Evolutionary conservation across 768 basidiomycete species (phyloP), one percentile per base, ranked within the genome.

Genomic region (Auriscalpium vulgare): DNA sequence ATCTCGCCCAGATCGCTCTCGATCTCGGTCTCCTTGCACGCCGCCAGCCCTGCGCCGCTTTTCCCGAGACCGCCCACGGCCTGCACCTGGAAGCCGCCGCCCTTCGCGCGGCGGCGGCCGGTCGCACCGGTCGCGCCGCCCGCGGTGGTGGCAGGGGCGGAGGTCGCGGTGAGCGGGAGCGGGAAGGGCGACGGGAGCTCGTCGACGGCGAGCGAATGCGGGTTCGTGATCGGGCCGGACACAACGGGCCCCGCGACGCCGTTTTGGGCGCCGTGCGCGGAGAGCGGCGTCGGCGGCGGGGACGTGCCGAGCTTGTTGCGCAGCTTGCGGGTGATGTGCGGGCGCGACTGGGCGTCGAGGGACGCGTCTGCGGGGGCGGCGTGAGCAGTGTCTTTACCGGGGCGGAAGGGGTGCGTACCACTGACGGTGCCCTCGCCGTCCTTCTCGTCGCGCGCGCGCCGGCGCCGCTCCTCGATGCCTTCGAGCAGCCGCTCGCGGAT

Each of bases 151-250:
- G 66, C 72, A 2, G 72, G 73, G 43, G 74, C 67, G n/a, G 75
- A 72, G 14, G 76, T 78, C 4, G 80, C 75, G 7, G 83, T 86
- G 10, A 91, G 79, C 1, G 87, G 79, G 10, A 89, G 75, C 0
- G 89, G 87, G 75, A 90, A 91, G 10, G 87, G 88, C 0, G 91
- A 92, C 3, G 90, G 88, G 38, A 93, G 79, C 65, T 92, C 91
- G 61, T 93, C 91, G 43, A 91, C 85, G 3, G 87, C 79, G 47
- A 92, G 83, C 6, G 91, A 92, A 65, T 90, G 87, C 2, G 90
- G 90, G 66, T 91, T 92, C 38, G 85, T 83, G 62, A 88, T 80
- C 17, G 87, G 81, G 0, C 86, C 76, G 47, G 72, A 73, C 55
- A 71, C 69, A 48, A 73, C 72, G 19, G 71, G 56, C 56, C 66